These are phyloP conservation scores for Zizania latifolia DNA, from an alignment of 176 grass and related monocot genomes.

Conservation along the genomic window DNA sequence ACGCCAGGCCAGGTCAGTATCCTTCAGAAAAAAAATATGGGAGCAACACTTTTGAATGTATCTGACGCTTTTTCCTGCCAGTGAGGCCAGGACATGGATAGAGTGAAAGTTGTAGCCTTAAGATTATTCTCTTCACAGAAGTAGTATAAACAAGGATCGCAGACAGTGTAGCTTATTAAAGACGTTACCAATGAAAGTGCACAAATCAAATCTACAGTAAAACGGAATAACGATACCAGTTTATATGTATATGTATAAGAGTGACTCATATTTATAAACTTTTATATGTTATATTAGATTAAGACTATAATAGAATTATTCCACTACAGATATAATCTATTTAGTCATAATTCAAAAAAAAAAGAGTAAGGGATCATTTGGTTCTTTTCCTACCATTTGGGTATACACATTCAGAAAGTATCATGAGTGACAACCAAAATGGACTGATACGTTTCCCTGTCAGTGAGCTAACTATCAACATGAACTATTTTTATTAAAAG, in stretches of 20 bases:
- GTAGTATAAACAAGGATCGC: neutral
- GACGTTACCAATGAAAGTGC: too few species aligned
- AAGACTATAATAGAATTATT: too few species aligned
- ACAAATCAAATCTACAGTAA: too few species aligned
- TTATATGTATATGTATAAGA: too few species aligned
- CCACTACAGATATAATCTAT: too few species aligned
- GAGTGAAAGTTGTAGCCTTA: neutral
- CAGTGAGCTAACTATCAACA: neutral
- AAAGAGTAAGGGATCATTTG: neutral
- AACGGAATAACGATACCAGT: too few species aligned
- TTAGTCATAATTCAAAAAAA: too few species aligned
- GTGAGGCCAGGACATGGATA: neutral
- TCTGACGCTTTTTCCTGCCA: constrained; percentile 1
- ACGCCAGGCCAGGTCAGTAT: neutral
- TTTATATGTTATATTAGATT: too few species aligned
- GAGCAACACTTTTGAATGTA: neutral
- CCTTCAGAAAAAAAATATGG: neutral
- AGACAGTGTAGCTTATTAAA: neutral
- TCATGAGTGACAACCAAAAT: neutral
- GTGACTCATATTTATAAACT: too few species aligned
- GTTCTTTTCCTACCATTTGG: constrained; percentile 28
- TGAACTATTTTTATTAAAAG: neutral
- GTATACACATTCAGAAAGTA: constrained; percentile 6
- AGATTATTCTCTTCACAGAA: neutral
- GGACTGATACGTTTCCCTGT: neutral